Percentiles rank a stretch among this genome's conserved stretches.
These are phyloP conservation scores for Hyaloscypha finlandica DNA, from an alignment of 495 filamentous ascomycete species.

Conservation along the genomic window DNA sequence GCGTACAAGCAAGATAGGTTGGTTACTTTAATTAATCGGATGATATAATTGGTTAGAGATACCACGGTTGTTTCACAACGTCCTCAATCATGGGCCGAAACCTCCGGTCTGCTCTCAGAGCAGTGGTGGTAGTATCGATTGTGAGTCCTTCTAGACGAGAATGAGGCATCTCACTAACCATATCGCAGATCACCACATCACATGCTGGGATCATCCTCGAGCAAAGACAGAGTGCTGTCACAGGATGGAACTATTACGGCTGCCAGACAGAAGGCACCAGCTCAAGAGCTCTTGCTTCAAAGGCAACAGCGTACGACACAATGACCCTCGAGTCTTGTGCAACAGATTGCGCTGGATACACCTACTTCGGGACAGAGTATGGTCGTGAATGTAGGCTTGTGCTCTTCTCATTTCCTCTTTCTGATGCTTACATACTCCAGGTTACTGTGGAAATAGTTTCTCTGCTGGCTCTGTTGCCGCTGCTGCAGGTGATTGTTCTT, in stretches of 20 bases:
- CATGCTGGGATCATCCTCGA: background rate
- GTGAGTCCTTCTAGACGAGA: background rate
- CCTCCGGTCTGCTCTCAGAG: background rate
- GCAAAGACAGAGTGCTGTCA: background rate
- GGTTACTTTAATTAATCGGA: background rate
- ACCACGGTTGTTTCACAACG: background rate
- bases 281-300: slow-evolving; percentile 33
- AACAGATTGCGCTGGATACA: slow-evolving; percentile 46
- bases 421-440: background rate
- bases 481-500: slow-evolving; percentile 46
- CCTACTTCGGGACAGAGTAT: slow-evolving; percentile 52
- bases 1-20: background rate
- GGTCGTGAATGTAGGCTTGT: slow-evolving; percentile 46
- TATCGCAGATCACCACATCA: background rate
- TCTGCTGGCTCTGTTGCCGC: slow-evolving; percentile 20
- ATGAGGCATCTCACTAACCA: background rate
- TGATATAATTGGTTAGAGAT: background rate
- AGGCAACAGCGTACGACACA: slow-evolving; percentile 41
- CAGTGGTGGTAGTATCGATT: background rate
- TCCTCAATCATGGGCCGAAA: background rate
- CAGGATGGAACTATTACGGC: background rate
- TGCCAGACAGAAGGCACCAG: slow-evolving; percentile 49
- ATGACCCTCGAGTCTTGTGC: slow-evolving; percentile 54
- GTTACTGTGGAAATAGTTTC: slow-evolving; percentile 35
- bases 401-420: background rate